These are phyloP conservation scores for Byssochlamys sp. DNA, from an alignment of 2,329 filamentous ascomycete genomes.

Conservation along the genomic window DNA sequence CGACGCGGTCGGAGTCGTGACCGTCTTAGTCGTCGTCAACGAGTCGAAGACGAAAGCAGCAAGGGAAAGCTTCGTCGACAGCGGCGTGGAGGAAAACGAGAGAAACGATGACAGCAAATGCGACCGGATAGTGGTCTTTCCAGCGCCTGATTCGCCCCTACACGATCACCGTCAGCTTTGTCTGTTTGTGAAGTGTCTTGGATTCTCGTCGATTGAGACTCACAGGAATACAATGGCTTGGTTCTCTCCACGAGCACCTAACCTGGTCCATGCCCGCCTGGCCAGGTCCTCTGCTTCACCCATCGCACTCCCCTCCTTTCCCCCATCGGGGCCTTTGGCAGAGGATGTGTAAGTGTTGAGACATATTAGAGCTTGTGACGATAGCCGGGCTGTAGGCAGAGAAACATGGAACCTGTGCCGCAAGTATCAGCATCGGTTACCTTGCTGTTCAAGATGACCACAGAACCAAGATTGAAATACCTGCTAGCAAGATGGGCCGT, in stretches of 20 bases:
- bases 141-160: conserved; percentile 89
- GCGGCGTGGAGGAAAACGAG: conserved; percentile 79
- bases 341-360: conserved; percentile 93
- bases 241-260: conserved; percentile 83
- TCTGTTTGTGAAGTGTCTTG: background rate
- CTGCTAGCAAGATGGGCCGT: conserved; percentile 44
- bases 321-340: conserved; percentile 77
- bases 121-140: conserved; percentile 87
- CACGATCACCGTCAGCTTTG: conserved; percentile 19
- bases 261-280: conserved; percentile 69
- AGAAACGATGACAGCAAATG: conserved; percentile 79
- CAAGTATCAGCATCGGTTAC: conserved; percentile 45
- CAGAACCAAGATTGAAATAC: conserved; percentile 17
- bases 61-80: conserved; percentile 86
- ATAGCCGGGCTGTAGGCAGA: conserved; percentile 75
- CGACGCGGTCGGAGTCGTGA: conserved; percentile 87
- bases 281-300: conserved; percentile 88
- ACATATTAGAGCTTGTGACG: conserved; percentile 81
- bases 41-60: conserved; percentile 93
- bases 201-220: conserved; percentile 30
- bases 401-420: conserved; percentile 81
- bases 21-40: conserved; percentile 91
- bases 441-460: background rate
- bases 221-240: conserved; percentile 89
- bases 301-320: conserved; percentile 83